Base-by-base conservation (phyloP, 176 grass and related monocot species). In the Cenchrus americanus region DNA sequence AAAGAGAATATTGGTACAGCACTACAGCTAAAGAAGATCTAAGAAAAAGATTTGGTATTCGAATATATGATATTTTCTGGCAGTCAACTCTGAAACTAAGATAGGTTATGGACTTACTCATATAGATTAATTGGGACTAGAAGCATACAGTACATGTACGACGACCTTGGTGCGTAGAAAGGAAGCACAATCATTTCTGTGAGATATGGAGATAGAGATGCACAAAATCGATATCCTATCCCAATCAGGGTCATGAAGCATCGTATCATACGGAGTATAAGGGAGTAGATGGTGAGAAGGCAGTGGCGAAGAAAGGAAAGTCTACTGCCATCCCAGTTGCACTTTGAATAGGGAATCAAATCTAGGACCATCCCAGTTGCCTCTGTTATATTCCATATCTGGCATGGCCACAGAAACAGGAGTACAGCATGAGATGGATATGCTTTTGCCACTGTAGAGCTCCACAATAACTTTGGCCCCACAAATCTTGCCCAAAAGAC, bases 151-250 rank as follows among this genome's bases (percentile, higher is more conserved):
- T 4, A 19, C 13, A 3, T 43, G 37, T 21, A 30, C 27, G 1
- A 67, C 10, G 32, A 37, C 7, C 47, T 41, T 22, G 66, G 18
- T 51, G 69, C 47, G 47, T 27, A 12, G 1, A 70, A 70, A 12
- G 12, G 67, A 46, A 23, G 67, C 69, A 27, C 14, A 50, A 27
- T 73, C 7, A 50, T 50, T 50, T 11, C 3, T 73, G 69, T 15
- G 14, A 24, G 40, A 73, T 37, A 37, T 5, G 46, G 46, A 9
- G 42, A 73, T 27, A 14, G 47, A 32, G 70, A 15, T 18, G 48
- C 46, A 73, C 23, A 27, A 18, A 72, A 52, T 73, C 70, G 14
- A 71, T n/a, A 52, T 73, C 70, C 23, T 30, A 51, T 52, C 47
- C 23, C 70, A 73, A 73, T 52, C 70, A 8, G 3, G 44, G 44